These are phyloP conservation scores for Euphorbia tirucalli DNA, from an alignment of 345 rosid species.

Conservation along the genomic window DNA sequence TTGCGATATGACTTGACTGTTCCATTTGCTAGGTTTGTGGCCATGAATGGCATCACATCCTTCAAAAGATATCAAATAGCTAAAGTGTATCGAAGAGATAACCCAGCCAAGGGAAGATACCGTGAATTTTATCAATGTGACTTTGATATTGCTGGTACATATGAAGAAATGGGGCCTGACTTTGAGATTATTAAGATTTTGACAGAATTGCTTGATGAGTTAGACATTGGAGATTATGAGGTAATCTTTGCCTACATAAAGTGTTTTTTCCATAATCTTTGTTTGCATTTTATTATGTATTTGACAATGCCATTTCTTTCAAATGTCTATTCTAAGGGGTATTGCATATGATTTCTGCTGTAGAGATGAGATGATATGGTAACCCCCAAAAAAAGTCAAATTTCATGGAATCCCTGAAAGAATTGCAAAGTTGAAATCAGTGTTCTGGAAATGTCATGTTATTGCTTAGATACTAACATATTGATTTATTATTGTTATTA, in stretches of 20 bases:
- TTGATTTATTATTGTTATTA: background rate
- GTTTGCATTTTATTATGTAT: background rate
- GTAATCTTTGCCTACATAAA: constrained; percentile 30
- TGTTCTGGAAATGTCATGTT: background rate
- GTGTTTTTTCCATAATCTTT: background rate
- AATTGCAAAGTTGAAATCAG: background rate
- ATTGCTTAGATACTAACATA: background rate
- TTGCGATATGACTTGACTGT: constrained; percentile 89
- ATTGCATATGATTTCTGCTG: background rate
- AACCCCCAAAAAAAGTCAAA: background rate
- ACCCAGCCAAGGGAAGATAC: constrained; percentile 90
- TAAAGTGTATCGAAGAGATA: constrained; percentile 89
- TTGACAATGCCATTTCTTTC: background rate
- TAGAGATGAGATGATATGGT: background rate
- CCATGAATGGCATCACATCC: constrained; percentile 81
- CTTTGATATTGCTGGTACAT: constrained; percentile 89
- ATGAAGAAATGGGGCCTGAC: constrained; percentile 91
- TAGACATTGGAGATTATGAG: constrained; percentile 86
- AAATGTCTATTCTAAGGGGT: background rate
- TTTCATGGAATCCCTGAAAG: background rate
- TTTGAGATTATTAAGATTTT: constrained; percentile 71
- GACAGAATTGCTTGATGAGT: constrained; percentile 75
- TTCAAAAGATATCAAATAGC: constrained; percentile 87
- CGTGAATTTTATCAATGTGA: constrained; percentile 98
- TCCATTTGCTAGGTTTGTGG: constrained; percentile 90